phyloP scores from a whole-genome alignment of 805 yeast genomes.

The Scheffersomyces coipomensis region DNA sequence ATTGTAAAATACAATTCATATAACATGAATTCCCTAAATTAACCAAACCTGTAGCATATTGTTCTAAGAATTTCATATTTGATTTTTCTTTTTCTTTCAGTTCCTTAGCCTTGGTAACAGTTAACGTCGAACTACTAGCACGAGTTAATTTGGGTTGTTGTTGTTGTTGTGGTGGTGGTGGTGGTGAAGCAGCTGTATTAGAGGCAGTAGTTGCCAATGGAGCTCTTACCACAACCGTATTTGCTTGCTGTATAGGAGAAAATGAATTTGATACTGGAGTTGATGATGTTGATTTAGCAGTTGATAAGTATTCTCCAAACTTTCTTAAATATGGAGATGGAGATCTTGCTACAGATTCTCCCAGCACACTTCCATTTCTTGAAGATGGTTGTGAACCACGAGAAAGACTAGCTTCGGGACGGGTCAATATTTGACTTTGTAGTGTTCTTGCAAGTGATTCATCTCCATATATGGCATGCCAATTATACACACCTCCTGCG shows the following conservation, averaged over 20 bases:
- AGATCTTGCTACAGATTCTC: background rate
- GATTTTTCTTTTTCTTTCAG: conserved; percentile 1
- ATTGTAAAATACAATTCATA: conserved; percentile 88
- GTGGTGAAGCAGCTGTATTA: background rate
- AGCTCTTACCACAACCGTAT: background rate
- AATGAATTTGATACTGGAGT: conserved; percentile 19
- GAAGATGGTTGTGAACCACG: background rate
- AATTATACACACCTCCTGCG: conserved; percentile 35
- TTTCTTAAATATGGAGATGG: conserved; percentile 7
- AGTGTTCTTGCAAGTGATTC: conserved; percentile 14
- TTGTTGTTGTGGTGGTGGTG: background rate
- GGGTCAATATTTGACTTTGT: conserved; percentile 7
- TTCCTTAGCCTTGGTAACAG: background rate
- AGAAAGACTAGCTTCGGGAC: background rate
- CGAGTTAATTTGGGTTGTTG: conserved; percentile 1
- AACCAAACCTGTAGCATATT: conserved; percentile 65
- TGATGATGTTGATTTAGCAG: conserved; percentile 14
- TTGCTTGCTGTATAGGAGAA: background rate
- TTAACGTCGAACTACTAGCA: background rate
- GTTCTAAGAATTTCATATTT: conserved; percentile 18
- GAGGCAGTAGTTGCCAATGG: background rate
- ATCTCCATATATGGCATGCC: conserved; percentile 33
- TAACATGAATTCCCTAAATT: conserved; percentile 92
- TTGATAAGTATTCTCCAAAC: conserved; percentile 14
- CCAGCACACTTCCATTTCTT: background rate